Conservation (phyloP, 805 yeast genomes). For the Metschnikowia kunwiensis region DNA sequence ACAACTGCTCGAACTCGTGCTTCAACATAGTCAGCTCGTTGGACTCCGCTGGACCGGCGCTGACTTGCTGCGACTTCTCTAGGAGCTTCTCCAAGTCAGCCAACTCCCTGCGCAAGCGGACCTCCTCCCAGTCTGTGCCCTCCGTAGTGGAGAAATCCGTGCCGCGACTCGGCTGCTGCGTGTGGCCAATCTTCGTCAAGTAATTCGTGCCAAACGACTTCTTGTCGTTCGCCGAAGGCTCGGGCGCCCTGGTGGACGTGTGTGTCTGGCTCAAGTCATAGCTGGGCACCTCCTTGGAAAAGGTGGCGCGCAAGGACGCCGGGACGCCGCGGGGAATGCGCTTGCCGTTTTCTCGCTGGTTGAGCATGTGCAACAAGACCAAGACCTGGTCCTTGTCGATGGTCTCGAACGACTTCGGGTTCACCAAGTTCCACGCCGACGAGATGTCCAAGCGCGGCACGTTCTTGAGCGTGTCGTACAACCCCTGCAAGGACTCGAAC, state of each 20-base stretch:
- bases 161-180: slow-evolving; percentile 44
- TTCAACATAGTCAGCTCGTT: slow-evolving; percentile 31
- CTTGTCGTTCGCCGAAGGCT: slow-evolving; percentile 21
- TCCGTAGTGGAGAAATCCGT: slow-evolving; percentile 70
- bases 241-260: slow-evolving; percentile 8
- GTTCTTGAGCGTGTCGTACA: slow-evolving; percentile 64
- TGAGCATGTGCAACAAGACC: slow-evolving; percentile 84
- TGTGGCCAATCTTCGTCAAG: slow-evolving; percentile 53
- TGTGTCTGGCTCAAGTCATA: slow-evolving; percentile 48
- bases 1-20: slow-evolving; percentile 76
- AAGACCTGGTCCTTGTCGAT: slow-evolving; percentile 92
- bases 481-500: slow-evolving; percentile 64
- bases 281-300: slow-evolving; percentile 78
- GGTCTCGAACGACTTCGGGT: slow-evolving; percentile 81
- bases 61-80: slow-evolving; percentile 42
- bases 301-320: slow-evolving; percentile 84
- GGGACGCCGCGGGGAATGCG: slow-evolving; percentile 95
- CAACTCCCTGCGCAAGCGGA: slow-evolving; percentile 73
- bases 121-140: slow-evolving; percentile 94
- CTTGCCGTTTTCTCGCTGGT: slow-evolving; percentile 82
- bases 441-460: slow-evolving; percentile 84
- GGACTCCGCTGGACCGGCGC: slow-evolving; percentile 3
- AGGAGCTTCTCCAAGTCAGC: slow-evolving; percentile 69
- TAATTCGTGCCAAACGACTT: slow-evolving; percentile 53
- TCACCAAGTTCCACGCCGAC: slow-evolving; percentile 92